These are phyloP conservation scores for Saxispiralis lemnorum DNA, from an alignment of 495 filamentous ascomycete species.

Conservation along the genomic window DNA sequence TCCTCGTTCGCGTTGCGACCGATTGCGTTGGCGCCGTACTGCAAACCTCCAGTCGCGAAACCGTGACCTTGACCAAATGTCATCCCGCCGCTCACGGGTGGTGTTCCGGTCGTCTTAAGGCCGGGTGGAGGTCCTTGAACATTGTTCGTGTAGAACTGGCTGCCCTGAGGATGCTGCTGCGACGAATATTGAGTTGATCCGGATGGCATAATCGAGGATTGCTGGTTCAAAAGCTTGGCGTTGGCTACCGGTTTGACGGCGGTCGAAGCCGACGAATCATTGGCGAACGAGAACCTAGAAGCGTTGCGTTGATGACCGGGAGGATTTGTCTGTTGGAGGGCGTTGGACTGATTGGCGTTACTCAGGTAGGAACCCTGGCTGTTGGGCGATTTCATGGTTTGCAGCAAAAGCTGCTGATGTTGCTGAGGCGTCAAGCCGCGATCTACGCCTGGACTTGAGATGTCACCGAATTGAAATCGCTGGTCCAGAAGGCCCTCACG, in stretches of 20 bases:
- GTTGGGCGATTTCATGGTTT: slow-evolving; percentile 34
- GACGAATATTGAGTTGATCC: slow-evolving; percentile 23
- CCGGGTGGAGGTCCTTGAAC: slow-evolving; percentile 90
- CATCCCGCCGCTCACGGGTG: slow-evolving; percentile 59
- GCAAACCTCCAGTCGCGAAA: slow-evolving; percentile 48
- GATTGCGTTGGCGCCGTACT: slow-evolving; percentile 44
- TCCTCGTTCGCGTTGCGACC: slow-evolving; percentile 60
- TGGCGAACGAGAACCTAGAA: slow-evolving; percentile 77
- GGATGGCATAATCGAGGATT: slow-evolving; percentile 68
- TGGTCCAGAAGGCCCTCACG: slow-evolving; percentile 31
- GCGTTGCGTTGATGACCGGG: slow-evolving; percentile 73
- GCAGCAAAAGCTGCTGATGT: slow-evolving; percentile 48
- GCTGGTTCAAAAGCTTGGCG: slow-evolving; percentile 72
- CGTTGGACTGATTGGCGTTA: slow-evolving; percentile 31
- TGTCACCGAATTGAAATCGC: slow-evolving; percentile 18
- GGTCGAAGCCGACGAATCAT: slow-evolving; percentile 50
- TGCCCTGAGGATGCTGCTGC: slow-evolving; percentile 38
- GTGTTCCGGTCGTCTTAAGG: slow-evolving; percentile 82
- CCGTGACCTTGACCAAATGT: slow-evolving; percentile 65
- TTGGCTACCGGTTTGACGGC: slow-evolving; percentile 67
- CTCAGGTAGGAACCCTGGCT: slow-evolving; percentile 37
- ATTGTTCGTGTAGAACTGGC: slow-evolving; percentile 44
- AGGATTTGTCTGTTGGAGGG: slow-evolving; percentile 31
- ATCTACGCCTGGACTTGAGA: slow-evolving; percentile 31
- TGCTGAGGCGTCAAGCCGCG: slow-evolving; percentile 67